A percentile compares a stretch with the other conserved stretches of the same genome.
Evolutionary conservation across 176 grass and related monocot genomes (phyloP).

Genomic region (Poa annua): DNA sequence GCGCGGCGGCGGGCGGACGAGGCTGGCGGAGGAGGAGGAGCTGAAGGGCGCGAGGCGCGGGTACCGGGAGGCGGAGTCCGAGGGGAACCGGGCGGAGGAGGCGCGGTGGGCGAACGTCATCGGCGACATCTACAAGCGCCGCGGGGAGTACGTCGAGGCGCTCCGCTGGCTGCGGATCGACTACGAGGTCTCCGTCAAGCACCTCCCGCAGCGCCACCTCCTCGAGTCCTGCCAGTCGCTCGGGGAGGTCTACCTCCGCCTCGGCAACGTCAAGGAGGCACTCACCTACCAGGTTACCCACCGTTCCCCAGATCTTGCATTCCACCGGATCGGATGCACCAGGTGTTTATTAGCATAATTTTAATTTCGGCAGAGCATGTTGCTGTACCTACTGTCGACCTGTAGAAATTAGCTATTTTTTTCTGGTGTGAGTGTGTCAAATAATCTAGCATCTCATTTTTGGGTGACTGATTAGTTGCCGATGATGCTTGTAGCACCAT

Average conservation of each 20-base stretch:
- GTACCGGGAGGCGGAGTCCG: constrained; percentile 60
- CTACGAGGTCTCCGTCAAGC: constrained; percentile 75
- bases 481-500: background rate
- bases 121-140: constrained; percentile 84
- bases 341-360: background rate
- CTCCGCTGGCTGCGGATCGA: constrained; percentile 73
- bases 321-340: background rate
- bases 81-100: constrained; percentile 80
- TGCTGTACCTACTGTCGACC: background rate
- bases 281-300: constrained; percentile 67
- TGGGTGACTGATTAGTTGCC: background rate
- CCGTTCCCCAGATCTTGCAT: background rate
- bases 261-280: constrained; percentile 61
- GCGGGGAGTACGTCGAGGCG: constrained; percentile 84
- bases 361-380: background rate
- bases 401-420: background rate
- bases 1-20: constrained; percentile 33
- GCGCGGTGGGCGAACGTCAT: constrained; percentile 90
- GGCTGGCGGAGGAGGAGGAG: constrained; percentile 63
- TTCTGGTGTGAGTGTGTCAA: background rate
- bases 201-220: constrained; percentile 81
- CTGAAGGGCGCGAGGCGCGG: constrained; percentile 64
- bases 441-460: background rate
- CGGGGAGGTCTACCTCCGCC: constrained; percentile 85
- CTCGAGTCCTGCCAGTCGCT: constrained; percentile 85